phyloP scores from a whole-genome alignment of 2,329 filamentous ascomycete genomes.

The Calonectria ilicicola region DNA sequence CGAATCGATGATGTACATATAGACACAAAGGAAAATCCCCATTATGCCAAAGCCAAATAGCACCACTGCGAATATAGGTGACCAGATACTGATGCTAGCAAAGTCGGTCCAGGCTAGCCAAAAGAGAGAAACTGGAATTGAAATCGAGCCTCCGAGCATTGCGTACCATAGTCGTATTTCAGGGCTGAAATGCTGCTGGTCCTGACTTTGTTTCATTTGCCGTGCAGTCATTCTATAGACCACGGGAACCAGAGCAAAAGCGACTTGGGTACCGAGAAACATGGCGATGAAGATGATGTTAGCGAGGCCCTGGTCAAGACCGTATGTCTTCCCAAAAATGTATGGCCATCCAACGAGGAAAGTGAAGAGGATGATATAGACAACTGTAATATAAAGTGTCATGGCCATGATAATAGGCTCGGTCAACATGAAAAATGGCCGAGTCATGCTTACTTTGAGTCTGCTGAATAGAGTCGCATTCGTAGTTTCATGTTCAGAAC shows the following conservation, averaged over 20 bases:
- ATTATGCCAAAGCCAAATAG: conserved; percentile 59
- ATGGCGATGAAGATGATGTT: conserved; percentile 59
- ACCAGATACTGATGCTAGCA: conserved; percentile 56
- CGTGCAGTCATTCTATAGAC: conserved; percentile 48
- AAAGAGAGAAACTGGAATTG: conserved; percentile 60
- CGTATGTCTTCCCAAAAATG: conserved; percentile 59
- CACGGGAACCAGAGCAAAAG: conserved; percentile 47
- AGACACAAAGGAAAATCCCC: conserved; percentile 43
- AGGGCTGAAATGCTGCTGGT: conserved; percentile 41
- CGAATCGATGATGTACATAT: conserved; percentile 52
- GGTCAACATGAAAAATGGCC: conserved; percentile 54
- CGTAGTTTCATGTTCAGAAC: conserved; percentile 72
- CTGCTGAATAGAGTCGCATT: conserved; percentile 63
- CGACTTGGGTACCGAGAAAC: conserved; percentile 53
- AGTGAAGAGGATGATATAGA: conserved; percentile 67
- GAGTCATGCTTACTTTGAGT: conserved; percentile 57
- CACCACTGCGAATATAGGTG: conserved; percentile 54
- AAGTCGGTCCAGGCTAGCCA: conserved; percentile 64
- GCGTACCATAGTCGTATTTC: conserved; percentile 57
- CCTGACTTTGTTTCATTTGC: conserved; percentile 30
- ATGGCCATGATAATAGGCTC: conserved; percentile 57
- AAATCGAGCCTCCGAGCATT: conserved; percentile 54
- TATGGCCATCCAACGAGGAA: conserved; percentile 64
- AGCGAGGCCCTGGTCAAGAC: conserved; percentile 54
- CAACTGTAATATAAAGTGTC: conserved; percentile 62